Evolutionary conservation across 371 early-diverging fungal genomes (phyloP).

Genomic region (Mortierella sp.): DNA sequence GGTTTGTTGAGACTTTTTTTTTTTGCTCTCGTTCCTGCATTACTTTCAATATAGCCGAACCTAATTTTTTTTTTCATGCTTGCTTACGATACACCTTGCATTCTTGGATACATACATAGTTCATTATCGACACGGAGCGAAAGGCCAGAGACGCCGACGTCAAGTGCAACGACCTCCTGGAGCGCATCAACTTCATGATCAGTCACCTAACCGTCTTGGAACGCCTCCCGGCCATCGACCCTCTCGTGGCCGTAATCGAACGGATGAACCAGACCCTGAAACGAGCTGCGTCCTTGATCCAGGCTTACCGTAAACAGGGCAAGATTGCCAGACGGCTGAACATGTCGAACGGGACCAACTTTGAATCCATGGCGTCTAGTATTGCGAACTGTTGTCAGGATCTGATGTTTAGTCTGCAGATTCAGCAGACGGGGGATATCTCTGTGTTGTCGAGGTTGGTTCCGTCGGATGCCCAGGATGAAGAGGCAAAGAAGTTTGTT

Average conservation of each 20-base stretch:
- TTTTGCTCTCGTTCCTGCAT: background rate
- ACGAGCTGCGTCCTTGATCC: constrained; percentile 57
- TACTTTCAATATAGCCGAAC: background rate
- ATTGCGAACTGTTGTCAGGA: constrained; percentile 59
- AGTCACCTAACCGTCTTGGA: constrained; percentile 60
- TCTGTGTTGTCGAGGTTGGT: constrained; percentile 55
- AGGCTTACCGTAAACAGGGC: constrained; percentile 64
- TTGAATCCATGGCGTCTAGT: constrained; percentile 41
- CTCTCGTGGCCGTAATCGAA: constrained; percentile 51
- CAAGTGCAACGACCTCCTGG: constrained; percentile 63
- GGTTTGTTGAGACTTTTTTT: constrained; percentile 16
- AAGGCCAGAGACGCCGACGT: constrained; percentile 61
- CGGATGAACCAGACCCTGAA: constrained; percentile 59
- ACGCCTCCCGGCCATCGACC: constrained; percentile 42
- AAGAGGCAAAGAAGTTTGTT: constrained; percentile 60
- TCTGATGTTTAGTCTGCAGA: constrained; percentile 64
- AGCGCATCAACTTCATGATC: constrained; percentile 66
- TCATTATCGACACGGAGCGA: constrained; percentile 63
- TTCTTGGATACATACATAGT: constrained; percentile 19
- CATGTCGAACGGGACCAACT: constrained; percentile 62
- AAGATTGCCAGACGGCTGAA: constrained; percentile 63
- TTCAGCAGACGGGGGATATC: constrained; percentile 63
- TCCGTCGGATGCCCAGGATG: constrained; percentile 58
- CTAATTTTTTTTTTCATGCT: background rate
- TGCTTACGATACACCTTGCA: background rate